Base-by-base conservation (phyloP, 257 asterid species). In the Gentiana dahurica region DNA sequence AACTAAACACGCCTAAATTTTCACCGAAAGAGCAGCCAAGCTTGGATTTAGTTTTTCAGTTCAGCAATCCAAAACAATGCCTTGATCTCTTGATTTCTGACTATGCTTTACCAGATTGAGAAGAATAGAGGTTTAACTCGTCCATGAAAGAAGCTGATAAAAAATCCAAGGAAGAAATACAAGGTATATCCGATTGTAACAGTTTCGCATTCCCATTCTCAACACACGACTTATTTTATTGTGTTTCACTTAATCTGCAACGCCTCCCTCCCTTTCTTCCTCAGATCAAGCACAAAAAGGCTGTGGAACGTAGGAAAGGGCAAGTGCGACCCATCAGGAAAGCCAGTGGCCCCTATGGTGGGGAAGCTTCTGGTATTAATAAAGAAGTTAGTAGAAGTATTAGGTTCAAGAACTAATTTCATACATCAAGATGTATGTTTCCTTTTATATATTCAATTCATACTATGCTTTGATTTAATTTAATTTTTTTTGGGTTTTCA, bases 71-170 rank as follows among this genome's bases (percentile, higher is more conserved):
- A 24, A 24, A 24, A 24, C 24, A 24, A 24, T 24, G 24, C 24
- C 36, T 35, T 55, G 13, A 33, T 4, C 12, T 48, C 24, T 43
- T 41, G 32, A 8, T 39, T 72, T 43, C 36, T 34, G 12, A 54
- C 44, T 59, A 7, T 13, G 12, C 37, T 53, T 58, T 63, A 56
- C 34, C 80, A 88, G 98, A 92, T 92, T 34, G 90, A 77, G 67
- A 92, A 80, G 75, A 92, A 85, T 63, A 85, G 94, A 67, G 98
- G 98, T 47, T 78, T 92, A 60, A 92, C 98, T 13, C 98, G 97
- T 51, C 34, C 73, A 11, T 92, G 98, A 43, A 85, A 85, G 64
- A 91, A 91, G 80, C 75, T 24, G 24, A 24, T 24, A 24, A 24
- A 92, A 55, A 92, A 88, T 69, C 97, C 98, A 12, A 85, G 98